A percentile compares a stretch with the other conserved stretches of the same genome.
Conservation (phyloP, 2,329 filamentous ascomycete species). For the Emmonsiellopsis sp. region DNA sequence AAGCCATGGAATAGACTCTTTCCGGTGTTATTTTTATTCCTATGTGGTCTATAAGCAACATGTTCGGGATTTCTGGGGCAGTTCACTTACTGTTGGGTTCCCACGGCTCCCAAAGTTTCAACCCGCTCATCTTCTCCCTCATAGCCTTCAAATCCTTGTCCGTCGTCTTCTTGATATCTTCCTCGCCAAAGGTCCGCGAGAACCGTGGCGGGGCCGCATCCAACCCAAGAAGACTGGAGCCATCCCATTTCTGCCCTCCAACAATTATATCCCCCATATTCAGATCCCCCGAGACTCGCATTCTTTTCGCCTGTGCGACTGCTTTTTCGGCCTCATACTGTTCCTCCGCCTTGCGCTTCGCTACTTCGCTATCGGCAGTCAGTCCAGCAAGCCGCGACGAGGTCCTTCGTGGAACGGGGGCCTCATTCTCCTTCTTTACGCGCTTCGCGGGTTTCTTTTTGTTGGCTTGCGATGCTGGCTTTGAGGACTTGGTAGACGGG, state of each 20-base stretch:
- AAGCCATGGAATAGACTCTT: slow-evolving; percentile 73
- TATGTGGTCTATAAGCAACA: slow-evolving; percentile 23
- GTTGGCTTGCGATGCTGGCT: slow-evolving; percentile 34
- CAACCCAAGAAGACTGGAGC: slow-evolving; percentile 52
- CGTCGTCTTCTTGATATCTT: slow-evolving; percentile 69
- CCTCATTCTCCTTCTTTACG: slow-evolving; percentile 54
- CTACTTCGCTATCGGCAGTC: slow-evolving; percentile 56
- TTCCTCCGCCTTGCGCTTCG: slow-evolving; percentile 59
- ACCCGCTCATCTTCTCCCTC: slow-evolving; percentile 63
- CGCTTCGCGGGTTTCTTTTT: slow-evolving; percentile 44
- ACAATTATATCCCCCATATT: slow-evolving; percentile 69
- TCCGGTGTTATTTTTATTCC: slow-evolving; percentile 89
- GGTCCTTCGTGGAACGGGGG: slow-evolving; percentile 46
- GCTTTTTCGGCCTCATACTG: slow-evolving; percentile 49
- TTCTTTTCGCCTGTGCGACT: slow-evolving; percentile 51
- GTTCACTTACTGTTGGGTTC: slow-evolving; percentile 58
- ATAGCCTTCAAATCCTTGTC: slow-evolving; percentile 66
- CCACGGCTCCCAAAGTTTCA: slow-evolving; percentile 77
- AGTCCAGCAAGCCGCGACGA: slow-evolving; percentile 55
- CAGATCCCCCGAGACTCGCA: slow-evolving; percentile 57
- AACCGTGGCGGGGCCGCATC: slow-evolving; percentile 67
- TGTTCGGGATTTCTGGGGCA: neutral
- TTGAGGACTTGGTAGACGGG: slow-evolving; percentile 36
- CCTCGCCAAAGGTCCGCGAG: slow-evolving; percentile 73
- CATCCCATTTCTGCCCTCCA: slow-evolving; percentile 67